A percentile compares a stretch with the other conserved stretches of the same genome.
Conservation (phyloP, 75 land plant genomes). For the Adiantum capillusveneris region DNA sequence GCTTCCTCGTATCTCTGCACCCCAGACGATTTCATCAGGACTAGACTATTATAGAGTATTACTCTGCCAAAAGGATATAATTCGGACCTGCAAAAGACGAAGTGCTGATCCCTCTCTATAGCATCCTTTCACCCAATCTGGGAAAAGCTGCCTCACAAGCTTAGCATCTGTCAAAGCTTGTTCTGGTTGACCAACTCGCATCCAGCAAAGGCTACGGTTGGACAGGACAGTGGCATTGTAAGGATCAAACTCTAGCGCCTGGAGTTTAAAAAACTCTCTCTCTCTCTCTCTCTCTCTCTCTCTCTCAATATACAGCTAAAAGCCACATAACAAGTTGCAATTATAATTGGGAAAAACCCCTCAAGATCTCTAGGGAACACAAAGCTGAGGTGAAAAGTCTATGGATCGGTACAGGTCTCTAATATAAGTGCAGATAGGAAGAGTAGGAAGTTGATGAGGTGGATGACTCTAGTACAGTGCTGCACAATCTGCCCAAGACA, state of each 20-base stretch:
- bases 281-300: too few relatives aligned
- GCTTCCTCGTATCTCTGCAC: constrained; percentile 89
- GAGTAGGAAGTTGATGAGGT: too few relatives aligned
- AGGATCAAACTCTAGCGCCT: constrained; percentile 93
- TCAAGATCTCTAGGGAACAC: too few relatives aligned
- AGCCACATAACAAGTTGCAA: too few relatives aligned
- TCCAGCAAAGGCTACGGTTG: constrained; percentile 89
- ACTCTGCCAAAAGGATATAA: constrained; percentile 4
- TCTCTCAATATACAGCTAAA: too few relatives aligned
- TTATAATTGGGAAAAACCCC: too few relatives aligned
- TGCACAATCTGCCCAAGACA: too few relatives aligned
- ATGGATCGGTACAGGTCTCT: too few relatives aligned
- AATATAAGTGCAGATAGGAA: too few relatives aligned
- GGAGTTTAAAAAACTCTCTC: constrained; percentile 8
- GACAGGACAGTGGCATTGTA: constrained; percentile 56
- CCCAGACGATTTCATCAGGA: not conserved
- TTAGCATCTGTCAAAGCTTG: constrained; percentile 86
- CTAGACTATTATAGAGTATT: too few relatives aligned
- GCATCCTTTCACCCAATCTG: constrained; percentile 89
- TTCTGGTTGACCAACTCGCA: constrained; percentile 77
- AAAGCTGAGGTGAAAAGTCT: too few relatives aligned
- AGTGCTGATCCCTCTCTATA: constrained; percentile 94
- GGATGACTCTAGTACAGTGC: too few relatives aligned
- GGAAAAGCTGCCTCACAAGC: constrained; percentile 53
- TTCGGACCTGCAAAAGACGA: constrained; percentile 60